Percentiles rank a stretch among this genome's conserved stretches.
phyloP scores from a whole-genome alignment of 192 early-diverging fungal species.

The Rhizoclosmatium sp. region DNA sequence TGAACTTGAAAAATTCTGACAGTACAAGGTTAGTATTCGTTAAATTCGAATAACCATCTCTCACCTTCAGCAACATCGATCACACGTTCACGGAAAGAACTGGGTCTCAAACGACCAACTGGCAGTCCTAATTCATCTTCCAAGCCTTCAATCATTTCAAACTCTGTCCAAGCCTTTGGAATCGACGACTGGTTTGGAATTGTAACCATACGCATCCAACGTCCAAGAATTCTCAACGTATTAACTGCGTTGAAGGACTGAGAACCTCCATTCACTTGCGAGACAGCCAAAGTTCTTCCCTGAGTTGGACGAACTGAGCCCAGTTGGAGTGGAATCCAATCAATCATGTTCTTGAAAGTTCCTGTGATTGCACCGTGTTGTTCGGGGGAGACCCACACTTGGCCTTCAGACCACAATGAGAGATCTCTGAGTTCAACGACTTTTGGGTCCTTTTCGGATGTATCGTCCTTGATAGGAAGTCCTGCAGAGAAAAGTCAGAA shows the following conservation, averaged over 20 bases:
- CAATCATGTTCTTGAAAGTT: constrained; percentile 64
- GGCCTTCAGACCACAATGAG: constrained; percentile 61
- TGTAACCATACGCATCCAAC: constrained; percentile 66
- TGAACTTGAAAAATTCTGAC: constrained; percentile 57
- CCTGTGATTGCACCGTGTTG: constrained; percentile 62
- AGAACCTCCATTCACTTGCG: constrained; percentile 60
- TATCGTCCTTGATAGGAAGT: constrained; percentile 60
- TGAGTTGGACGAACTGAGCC: constrained; percentile 57
- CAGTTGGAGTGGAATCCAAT: constrained; percentile 57
- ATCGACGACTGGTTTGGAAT: constrained; percentile 63
- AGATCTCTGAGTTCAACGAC: constrained; percentile 57
- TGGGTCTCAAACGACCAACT: constrained; percentile 53
- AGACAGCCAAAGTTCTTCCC: constrained; percentile 49
- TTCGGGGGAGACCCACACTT: constrained; percentile 62
- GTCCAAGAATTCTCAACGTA: constrained; percentile 54
- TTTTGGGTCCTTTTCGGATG: constrained; percentile 55
- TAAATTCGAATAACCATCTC: neutral
- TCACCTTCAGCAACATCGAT: constrained; percentile 57
- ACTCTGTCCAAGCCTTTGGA: constrained; percentile 66
- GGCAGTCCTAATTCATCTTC: constrained; percentile 16
- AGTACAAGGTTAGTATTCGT: neutral
- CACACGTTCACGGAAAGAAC: constrained; percentile 53
- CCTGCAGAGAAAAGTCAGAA: constrained; percentile 25
- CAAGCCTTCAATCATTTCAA: constrained; percentile 37
- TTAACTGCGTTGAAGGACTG: constrained; percentile 64